Conservation (phyloP, 805 yeast genomes). For the Myxozyma neotropica region DNA sequence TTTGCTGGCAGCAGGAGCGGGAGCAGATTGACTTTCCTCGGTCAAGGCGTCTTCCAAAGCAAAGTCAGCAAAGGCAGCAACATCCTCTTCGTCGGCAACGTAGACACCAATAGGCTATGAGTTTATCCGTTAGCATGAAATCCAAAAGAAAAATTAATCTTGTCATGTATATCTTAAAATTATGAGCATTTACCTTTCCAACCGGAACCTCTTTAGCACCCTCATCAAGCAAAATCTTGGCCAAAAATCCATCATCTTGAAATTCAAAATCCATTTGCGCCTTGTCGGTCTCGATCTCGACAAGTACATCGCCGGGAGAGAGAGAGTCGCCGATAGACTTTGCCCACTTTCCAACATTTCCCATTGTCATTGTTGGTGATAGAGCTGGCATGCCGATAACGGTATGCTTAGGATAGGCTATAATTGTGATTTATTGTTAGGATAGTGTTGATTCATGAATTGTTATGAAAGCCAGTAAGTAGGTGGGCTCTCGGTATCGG, state of each 20-base stretch:
- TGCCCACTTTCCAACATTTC: constrained; percentile 87
- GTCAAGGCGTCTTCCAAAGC: constrained; percentile 70
- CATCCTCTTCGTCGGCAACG: constrained; percentile 84
- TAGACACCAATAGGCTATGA: constrained; percentile 92
- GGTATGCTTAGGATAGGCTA: constrained; percentile 72
- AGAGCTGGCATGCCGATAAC: constrained; percentile 97
- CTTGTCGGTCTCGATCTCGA: constrained; percentile 97
- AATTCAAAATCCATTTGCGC: constrained; percentile 98
- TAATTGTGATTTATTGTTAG: not conserved
- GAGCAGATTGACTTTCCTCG: constrained; percentile 40
- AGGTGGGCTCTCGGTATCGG: too few species aligned
- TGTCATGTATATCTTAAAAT: too few species aligned
- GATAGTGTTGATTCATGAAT: too few species aligned
- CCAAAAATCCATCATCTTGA: constrained; percentile 93
- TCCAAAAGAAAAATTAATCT: not conserved
- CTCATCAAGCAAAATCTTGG: constrained; percentile 78
- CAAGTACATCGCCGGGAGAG: constrained; percentile 89
- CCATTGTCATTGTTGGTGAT: constrained; percentile 99
- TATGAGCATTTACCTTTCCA: too few species aligned
- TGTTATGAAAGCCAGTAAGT: too few species aligned
- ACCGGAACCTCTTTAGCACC: constrained; percentile 92
- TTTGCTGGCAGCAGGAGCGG: constrained; percentile 48
- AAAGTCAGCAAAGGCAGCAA: constrained; percentile 84
- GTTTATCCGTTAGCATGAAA: not conserved
- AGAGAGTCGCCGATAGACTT: constrained; percentile 87